Evolutionary conservation across 1,139 yeast species (phyloP).

Genomic region (Suhomyces yuchorum): DNA sequence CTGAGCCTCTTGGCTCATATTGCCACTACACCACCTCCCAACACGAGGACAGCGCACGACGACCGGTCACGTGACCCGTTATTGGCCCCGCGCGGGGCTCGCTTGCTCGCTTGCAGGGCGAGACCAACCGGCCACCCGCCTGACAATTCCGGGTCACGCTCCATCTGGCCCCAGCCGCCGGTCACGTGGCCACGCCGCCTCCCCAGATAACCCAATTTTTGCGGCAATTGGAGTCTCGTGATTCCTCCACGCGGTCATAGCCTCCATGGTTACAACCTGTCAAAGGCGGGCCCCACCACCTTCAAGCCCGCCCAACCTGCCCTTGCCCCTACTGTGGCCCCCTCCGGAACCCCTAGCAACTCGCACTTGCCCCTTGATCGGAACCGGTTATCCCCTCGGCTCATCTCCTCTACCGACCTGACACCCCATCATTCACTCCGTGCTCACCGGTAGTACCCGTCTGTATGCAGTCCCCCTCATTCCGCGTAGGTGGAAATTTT

Average conservation of each 20-base stretch:
- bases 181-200: background rate
- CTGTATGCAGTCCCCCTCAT: conserved; percentile 7
- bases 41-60: too few species aligned
- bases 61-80: too few species aligned
- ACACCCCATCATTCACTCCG: background rate
- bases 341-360: background rate
- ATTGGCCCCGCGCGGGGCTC: too few species aligned
- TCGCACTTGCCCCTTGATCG: background rate
- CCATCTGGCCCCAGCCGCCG: too few species aligned
- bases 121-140: background rate
- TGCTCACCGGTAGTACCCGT: conserved; percentile 1
- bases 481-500: conserved; percentile 11
- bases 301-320: too few species aligned
- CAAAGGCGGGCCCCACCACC: background rate
- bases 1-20: too few species aligned
- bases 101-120: background rate
- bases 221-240: conserved; percentile 2
- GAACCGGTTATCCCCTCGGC: background rate
- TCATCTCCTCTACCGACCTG: background rate
- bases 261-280: background rate
- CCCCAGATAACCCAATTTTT: conserved; percentile 1
- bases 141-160: background rate
- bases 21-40: too few species aligned
- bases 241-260: background rate
- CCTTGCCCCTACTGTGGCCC: too few species aligned